Percentiles rank a stretch among this genome's conserved stretches.
Conservation (phyloP, 2,329 filamentous ascomycete species). For the Ceratocystiopsis minuta region DNA sequence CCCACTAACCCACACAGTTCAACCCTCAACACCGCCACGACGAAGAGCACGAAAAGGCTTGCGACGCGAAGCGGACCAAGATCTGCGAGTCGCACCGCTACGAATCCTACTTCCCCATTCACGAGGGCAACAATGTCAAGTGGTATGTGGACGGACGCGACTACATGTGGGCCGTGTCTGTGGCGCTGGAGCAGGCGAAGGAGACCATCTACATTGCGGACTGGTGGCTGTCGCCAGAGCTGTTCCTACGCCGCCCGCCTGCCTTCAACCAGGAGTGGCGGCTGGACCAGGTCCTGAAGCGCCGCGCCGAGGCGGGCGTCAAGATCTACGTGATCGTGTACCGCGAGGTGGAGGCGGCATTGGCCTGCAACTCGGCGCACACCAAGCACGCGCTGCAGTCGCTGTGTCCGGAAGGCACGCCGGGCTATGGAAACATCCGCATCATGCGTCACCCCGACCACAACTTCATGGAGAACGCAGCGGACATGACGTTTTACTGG, state of each 20-base stretch:
- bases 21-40: constrained; percentile 86
- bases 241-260: constrained; percentile 73
- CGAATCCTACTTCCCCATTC: constrained; percentile 77
- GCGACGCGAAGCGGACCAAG: constrained; percentile 59
- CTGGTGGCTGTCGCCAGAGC: constrained; percentile 88
- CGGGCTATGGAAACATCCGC: constrained; percentile 73
- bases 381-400: constrained; percentile 72
- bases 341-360: constrained; percentile 62
- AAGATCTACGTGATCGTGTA: constrained; percentile 91
- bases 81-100: constrained; percentile 65
- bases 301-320: constrained; percentile 77
- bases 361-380: constrained; percentile 85
- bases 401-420: constrained; percentile 64
- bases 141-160: constrained; percentile 95
- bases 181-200: constrained; percentile 72
- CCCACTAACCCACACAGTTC: constrained; percentile 26
- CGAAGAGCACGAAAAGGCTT: constrained; percentile 72
- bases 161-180: constrained; percentile 88
- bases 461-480: constrained; percentile 81
- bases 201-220: constrained; percentile 93
- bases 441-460: constrained; percentile 89
- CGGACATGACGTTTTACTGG: constrained; percentile 96
- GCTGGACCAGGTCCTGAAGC: constrained; percentile 71
- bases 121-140: constrained; percentile 72
- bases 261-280: constrained; percentile 71